Base-by-base conservation (phyloP, 2,329 filamentous ascomycete genomes). In the Xylariaceae sp. region DNA sequence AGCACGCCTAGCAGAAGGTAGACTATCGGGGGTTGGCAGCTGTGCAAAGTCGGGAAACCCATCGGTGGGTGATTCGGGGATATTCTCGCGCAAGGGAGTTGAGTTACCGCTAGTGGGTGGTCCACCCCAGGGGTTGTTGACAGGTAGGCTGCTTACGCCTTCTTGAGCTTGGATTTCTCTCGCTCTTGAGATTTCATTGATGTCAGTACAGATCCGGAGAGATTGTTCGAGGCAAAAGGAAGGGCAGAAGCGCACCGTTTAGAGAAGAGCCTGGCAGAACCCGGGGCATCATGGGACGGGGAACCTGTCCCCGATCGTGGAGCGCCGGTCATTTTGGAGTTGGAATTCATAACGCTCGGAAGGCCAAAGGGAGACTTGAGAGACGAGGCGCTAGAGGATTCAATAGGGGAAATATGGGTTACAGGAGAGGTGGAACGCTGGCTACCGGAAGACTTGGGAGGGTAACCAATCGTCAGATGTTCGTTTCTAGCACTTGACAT, bases 161-260 rank as follows among this genome's bases (percentile, higher is more conserved):
- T 97, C 92, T 71, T 96, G 91, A 44, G 91, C 91, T 72, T 97
- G 92, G 52, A 97, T 96, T 69, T 98, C 93, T 66, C 93, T 82
- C 55, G 93, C 91, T 64, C 92, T 95, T 51, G 12, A 11, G 46
- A 19, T 41, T 32, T 14, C 22, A 33, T 29, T 16, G 44, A 37
- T 29, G 47, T 57, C 36, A 64, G 52, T 40, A 35, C 22, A 49
- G 43, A 16, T 44, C 42, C 42, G 27, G 32, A 22, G 45, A 37
- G 37, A 46, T 20, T 48, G 27, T 16, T 32, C 27, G 27, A 22
- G 20, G 25, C 12, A 19, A 5, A 39, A 16, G 19, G 22, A 34
- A 37, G 17, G 37, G n/a, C 33, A 22, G 37, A 16, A 55, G 72
- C 83, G 63, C 80, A 95, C 90, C 93, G 84, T 75, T 97, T 97